Conservation (phyloP, 768 basidiomycete species). For the Tulasnella calospora region DNA sequence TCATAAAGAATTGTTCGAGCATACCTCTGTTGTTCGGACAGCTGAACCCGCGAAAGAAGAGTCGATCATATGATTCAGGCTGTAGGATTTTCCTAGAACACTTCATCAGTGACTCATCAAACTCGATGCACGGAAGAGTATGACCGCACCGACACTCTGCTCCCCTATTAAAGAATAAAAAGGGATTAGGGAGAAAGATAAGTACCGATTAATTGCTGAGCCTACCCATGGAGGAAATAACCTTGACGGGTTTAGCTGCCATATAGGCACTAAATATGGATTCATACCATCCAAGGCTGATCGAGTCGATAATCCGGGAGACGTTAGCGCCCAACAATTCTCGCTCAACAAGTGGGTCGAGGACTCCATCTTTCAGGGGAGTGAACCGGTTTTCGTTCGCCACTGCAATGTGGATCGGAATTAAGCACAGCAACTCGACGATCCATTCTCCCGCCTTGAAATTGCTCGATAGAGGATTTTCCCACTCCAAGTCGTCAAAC, state of each 20-base stretch:
- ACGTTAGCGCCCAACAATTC: constrained; percentile 56
- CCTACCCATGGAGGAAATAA: constrained; percentile 60
- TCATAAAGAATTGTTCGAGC: constrained; percentile 34
- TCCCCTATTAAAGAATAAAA: constrained; percentile 8
- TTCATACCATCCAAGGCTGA: constrained; percentile 63
- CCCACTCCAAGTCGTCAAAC: constrained; percentile 30
- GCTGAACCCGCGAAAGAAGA: constrained; percentile 58
- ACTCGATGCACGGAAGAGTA: not conserved
- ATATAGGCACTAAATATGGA: constrained; percentile 58
- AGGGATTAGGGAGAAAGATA: not conserved
- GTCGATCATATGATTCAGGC: constrained; percentile 57
- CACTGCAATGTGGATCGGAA: constrained; percentile 60
- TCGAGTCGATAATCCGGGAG: constrained; percentile 49
- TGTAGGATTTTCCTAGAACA: constrained; percentile 55
- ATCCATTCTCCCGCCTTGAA: constrained; percentile 58
- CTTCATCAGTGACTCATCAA: too few species aligned
- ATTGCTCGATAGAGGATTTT: constrained; percentile 26
- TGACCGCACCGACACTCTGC: constrained; percentile 45
- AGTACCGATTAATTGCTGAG: not conserved
- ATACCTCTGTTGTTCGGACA: constrained; percentile 19
- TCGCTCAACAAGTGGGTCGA: constrained; percentile 48
- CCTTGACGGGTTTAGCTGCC: constrained; percentile 58
- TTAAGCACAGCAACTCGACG: constrained; percentile 54
- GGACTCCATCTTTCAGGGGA: constrained; percentile 56
- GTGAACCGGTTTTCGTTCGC: constrained; percentile 57